Evolutionary conservation across 164 flowering plant species (phyloP), one percentile per base, ranked within the genome.

Genomic region (Aristolochia fimbriata): DNA sequence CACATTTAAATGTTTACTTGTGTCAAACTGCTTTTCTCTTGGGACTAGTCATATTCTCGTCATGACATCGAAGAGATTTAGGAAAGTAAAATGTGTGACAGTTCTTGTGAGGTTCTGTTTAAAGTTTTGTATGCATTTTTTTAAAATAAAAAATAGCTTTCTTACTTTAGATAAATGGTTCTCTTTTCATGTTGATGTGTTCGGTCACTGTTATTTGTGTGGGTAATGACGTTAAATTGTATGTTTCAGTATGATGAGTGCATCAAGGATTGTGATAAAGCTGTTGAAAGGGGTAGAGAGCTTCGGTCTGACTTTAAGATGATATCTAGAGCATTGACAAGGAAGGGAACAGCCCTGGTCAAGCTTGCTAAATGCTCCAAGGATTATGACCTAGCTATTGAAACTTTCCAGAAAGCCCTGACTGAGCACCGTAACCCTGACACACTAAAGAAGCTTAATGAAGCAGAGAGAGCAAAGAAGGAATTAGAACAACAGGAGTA

Each of bases 341-440:
- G 99, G 71, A 94, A 94, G 68, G 99, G 97, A 66, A 80, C 81
- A 63, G 97, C 99, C 47, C 65, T 86, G 47, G 89, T 75, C 48
- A 94, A 94, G 71, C 69, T 91, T 83, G 97, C 95, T 0, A 91
- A 91, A 73, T 62, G 71, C 67, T 86, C 97, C n/a, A 83, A 85
- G 71, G 97, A 94, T 60, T 91, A 62, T 63, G 99, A 88, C 10
- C 84, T 84, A 66, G 97, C 95, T 2, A 91, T 94, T 76, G 96
- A 91, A 74, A 63, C 84, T 23, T 94, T 81, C 77, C 99, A 94
- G 74, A 94, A 91, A 70, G 99, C 97, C 43, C 84, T 94, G 16
- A 94, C 97, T 0, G 99, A 94, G 76, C 97, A 90, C 64, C 86
- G 96, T 25, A 94, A 94, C 62, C 93, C 99, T 41, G 97, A 94